phyloP scores from a whole-genome alignment of 768 basidiomycete genomes.

The Suillus subaureus region DNA sequence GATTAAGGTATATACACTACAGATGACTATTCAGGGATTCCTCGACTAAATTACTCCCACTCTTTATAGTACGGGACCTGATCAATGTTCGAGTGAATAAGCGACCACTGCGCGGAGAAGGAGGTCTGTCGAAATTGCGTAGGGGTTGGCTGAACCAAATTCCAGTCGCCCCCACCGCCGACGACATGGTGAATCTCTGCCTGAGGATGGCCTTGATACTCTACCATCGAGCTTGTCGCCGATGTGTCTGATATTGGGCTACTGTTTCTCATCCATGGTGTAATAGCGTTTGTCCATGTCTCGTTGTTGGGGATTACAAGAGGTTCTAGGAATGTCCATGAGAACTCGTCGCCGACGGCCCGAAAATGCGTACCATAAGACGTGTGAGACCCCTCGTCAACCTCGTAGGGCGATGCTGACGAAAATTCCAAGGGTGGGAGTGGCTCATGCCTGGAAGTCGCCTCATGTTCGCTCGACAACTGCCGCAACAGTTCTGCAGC shows the following conservation, averaged over 20 bases:
- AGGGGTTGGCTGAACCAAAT: slow-evolving; percentile 5
- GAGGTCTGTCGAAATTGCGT: not conserved
- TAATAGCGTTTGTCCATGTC: slow-evolving; percentile 1
- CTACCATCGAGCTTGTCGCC: slow-evolving; percentile 2
- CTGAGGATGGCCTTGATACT: not conserved
- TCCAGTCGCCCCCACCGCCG: not conserved
- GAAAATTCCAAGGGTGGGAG: not conserved
- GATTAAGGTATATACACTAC: not conserved
- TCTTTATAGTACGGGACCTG: slow-evolving; percentile 1
- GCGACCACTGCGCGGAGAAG: not conserved
- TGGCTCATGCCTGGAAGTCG: slow-evolving; percentile 2
- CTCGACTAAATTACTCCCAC: not conserved
- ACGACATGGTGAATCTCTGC: not conserved
- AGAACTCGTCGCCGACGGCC: not conserved
- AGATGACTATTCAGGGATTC: not conserved
- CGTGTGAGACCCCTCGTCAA: not conserved
- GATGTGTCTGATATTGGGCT: slow-evolving; percentile 6
- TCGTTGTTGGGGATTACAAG: slow-evolving; percentile 3
- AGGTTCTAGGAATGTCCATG: not conserved
- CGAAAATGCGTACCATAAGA: not conserved
- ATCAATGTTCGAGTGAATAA: slow-evolving; percentile 1
- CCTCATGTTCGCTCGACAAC: not conserved
- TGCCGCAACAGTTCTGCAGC: slow-evolving; percentile 9
- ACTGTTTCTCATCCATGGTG: not conserved
- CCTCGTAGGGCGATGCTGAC: not conserved